Conservation (phyloP, 2,329 filamentous ascomycete genomes). For the Metarhizium guizhouense region DNA sequence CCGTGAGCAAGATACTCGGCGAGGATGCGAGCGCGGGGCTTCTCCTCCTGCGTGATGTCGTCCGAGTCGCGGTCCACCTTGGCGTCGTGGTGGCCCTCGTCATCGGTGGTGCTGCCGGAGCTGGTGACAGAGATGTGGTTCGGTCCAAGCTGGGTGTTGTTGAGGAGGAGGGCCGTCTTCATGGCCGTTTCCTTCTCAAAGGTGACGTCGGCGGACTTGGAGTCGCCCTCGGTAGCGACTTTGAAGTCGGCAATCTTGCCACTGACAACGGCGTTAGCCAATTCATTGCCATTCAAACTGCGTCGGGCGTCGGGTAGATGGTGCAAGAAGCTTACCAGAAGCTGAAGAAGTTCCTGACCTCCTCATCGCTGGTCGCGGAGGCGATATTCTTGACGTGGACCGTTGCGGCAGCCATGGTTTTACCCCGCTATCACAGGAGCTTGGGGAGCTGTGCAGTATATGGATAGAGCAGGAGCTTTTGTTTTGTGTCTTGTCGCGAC, state of each 20-base stretch:
- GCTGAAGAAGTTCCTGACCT: conserved; percentile 95
- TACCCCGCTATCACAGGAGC: conserved; percentile 1
- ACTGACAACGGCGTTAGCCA: conserved; percentile 32
- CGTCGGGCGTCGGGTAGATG: background rate
- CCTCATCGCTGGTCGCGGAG: conserved; percentile 71
- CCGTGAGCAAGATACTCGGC: conserved; percentile 96
- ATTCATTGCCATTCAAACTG: no score
- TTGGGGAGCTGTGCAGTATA: background rate
- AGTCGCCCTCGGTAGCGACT: conserved; percentile 57
- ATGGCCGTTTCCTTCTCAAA: conserved; percentile 97
- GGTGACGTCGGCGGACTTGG: conserved; percentile 80
- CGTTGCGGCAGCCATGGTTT: conserved; percentile 9
- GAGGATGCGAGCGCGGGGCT: conserved; percentile 85
- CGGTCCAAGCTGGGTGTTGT: conserved; percentile 88
- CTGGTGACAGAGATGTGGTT: conserved; percentile 72
- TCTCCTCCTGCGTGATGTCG: conserved; percentile 88
- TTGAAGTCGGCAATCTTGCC: conserved; percentile 86
- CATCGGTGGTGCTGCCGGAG: conserved; percentile 55
- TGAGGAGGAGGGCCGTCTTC: conserved; percentile 91
- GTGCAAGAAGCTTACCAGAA: conserved; percentile 59
- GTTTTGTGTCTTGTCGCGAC: background rate
- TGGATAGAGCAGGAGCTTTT: background rate
- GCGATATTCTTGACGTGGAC: conserved; percentile 90
- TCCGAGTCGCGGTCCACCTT: conserved; percentile 50
- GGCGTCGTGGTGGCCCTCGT: conserved; percentile 48